A percentile compares a stretch with the other conserved stretches of the same genome.
These are phyloP conservation scores for Rossbeevera mucosa DNA, from an alignment of 768 basidiomycete genomes.

Conservation along the genomic window DNA sequence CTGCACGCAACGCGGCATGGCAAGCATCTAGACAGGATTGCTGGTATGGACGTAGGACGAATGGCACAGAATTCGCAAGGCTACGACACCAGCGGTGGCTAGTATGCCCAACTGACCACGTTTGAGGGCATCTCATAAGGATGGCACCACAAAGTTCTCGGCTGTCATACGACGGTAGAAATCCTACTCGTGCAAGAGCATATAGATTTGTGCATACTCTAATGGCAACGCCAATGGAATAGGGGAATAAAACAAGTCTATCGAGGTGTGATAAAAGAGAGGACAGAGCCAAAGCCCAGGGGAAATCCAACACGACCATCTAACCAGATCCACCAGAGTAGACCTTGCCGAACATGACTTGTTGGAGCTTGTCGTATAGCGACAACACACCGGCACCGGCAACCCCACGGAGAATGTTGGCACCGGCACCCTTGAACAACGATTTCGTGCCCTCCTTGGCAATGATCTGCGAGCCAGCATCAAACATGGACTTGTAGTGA, in stretches of 20 bases:
- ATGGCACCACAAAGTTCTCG: neutral
- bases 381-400: conserved; percentile 99
- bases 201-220: conserved; percentile 20
- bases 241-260: conserved; percentile 34
- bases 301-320: conserved; percentile 9
- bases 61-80: neutral
- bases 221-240: conserved; percentile 17
- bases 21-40: conserved; percentile 76
- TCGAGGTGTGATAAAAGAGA: conserved; percentile 29
- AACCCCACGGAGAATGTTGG: conserved; percentile 95
- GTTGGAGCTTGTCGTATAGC: conserved; percentile 97
- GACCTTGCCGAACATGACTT: conserved; percentile 97
- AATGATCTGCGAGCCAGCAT: conserved; percentile 90
- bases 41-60: conserved; percentile 80
- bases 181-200: conserved; percentile 23
- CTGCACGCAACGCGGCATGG: conserved; percentile 59
- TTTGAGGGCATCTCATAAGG: conserved; percentile 13
- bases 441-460: conserved; percentile 94
- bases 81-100: conserved; percentile 5
- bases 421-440: conserved; percentile 99
- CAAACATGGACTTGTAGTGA: conserved; percentile 99
- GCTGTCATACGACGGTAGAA: conserved; percentile 6
- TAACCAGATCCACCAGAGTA: conserved; percentile 81
- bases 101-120: neutral
- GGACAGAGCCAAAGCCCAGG: conserved; percentile 31